Conservation (phyloP, 805 yeast genomes). For the Pichia cabralensis region DNA sequence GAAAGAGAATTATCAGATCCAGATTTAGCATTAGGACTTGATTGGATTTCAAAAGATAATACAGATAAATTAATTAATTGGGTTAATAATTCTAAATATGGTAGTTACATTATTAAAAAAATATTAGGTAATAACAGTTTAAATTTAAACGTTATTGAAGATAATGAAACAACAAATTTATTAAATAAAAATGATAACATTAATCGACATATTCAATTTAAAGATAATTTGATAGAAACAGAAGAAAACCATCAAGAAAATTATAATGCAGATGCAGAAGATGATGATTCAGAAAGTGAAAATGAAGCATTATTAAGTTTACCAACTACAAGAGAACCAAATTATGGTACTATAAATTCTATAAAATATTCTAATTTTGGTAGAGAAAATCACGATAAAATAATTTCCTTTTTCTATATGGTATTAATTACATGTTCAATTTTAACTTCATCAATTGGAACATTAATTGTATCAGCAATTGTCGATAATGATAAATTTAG, state of each 20-base stretch:
- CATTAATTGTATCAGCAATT: constrained; percentile 25
- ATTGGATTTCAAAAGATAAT: constrained; percentile 8
- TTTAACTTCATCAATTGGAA: constrained; percentile 32
- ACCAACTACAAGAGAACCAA: background rate
- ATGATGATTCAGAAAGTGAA: constrained; percentile 6
- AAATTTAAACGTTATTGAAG: too few species aligned
- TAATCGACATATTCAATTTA: background rate
- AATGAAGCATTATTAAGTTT: constrained; percentile 1
- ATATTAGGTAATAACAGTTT: constrained; percentile 1
- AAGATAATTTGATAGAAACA: background rate
- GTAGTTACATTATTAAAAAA: constrained; percentile 1
- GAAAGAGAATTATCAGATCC: constrained; percentile 6
- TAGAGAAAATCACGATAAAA: constrained; percentile 30
- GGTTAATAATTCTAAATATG: constrained; percentile 3
- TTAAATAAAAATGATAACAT: too few species aligned
- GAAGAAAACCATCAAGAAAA: background rate
- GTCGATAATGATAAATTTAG: constrained; percentile 6
- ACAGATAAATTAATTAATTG: constrained; percentile 6
- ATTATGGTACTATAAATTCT: background rate
- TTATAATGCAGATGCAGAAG: constrained; percentile 6
- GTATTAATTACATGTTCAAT: constrained; percentile 31
- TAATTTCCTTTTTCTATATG: constrained; percentile 35
- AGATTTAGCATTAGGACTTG: constrained; percentile 7
- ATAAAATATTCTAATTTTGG: background rate
- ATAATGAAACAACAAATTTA: too few species aligned